A percentile compares a stretch with the other conserved stretches of the same genome.
Evolutionary conservation across 2,329 filamentous ascomycete species (phyloP).

Genomic region (Colletotrichum caudatum): DNA sequence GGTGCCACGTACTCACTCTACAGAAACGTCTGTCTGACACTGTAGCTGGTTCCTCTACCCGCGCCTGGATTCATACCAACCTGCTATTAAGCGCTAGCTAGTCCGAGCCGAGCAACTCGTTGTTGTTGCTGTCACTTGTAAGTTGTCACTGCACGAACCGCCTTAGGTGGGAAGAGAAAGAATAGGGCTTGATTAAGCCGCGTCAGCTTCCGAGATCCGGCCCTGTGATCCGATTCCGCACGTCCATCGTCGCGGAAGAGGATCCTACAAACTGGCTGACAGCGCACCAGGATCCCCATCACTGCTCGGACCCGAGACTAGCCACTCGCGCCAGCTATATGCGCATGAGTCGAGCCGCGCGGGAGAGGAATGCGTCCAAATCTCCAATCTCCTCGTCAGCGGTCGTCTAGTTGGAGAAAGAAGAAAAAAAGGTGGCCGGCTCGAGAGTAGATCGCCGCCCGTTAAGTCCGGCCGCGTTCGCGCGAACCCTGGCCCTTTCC

Average conservation of each 20-base stretch:
- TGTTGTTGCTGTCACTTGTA: background rate
- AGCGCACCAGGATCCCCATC: background rate
- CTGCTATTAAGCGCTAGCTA: constrained; percentile 16
- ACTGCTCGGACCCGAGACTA: background rate
- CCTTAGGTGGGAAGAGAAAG: background rate
- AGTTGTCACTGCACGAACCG: background rate
- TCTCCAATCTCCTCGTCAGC: background rate
- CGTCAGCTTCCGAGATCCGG: constrained; percentile 8
- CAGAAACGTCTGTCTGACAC: too few relatives aligned
- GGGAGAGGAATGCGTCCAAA: too few relatives aligned
- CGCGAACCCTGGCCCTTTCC: background rate
- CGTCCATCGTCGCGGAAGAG: background rate
- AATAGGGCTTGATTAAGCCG: background rate
- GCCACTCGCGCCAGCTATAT: background rate
- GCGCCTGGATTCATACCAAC: constrained; percentile 1
- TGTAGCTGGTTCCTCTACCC: too few relatives aligned
- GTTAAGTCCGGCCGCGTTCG: background rate
- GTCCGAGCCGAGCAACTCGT: background rate
- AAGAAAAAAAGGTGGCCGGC: background rate
- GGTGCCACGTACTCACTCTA: too few relatives aligned
- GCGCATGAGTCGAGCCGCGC: background rate
- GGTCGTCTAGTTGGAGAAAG: background rate
- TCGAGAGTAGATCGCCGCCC: background rate
- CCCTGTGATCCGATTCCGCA: constrained; percentile 12
- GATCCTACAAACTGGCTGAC: background rate